Conservation (phyloP, 768 basidiomycete species). For the Leccinum uliginosum region DNA sequence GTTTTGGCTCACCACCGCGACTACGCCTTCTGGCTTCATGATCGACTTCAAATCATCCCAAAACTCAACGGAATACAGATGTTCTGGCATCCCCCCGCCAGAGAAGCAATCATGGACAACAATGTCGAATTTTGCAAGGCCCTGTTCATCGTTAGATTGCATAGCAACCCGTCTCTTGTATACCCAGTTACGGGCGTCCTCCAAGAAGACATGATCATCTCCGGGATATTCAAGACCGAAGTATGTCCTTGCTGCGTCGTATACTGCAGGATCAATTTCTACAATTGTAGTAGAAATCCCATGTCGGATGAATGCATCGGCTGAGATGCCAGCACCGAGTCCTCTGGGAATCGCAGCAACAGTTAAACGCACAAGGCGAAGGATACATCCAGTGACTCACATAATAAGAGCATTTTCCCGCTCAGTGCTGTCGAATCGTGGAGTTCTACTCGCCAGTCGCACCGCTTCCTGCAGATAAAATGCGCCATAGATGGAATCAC, state of each 20-base stretch:
- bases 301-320: constrained; percentile 68
- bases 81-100: constrained; percentile 84
- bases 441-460: constrained; percentile 58
- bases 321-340: constrained; percentile 80
- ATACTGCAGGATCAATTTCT: constrained; percentile 93
- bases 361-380: constrained; percentile 5
- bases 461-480: constrained; percentile 87
- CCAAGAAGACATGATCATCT: constrained; percentile 57
- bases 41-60: constrained; percentile 66
- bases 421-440: constrained; percentile 31
- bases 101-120: constrained; percentile 93
- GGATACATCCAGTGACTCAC: constrained; percentile 38
- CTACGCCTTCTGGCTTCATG: constrained; percentile 65
- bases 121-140: constrained; percentile 48
- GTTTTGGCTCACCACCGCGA: constrained; percentile 66
- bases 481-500: constrained; percentile 78
- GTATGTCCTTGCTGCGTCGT: constrained; percentile 70
- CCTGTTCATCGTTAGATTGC: constrained; percentile 19
- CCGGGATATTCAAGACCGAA: constrained; percentile 75
- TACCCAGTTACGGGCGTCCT: constrained; percentile 78
- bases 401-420: constrained; percentile 64
- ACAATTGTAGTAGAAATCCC: constrained; percentile 72
- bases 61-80: constrained; percentile 81
- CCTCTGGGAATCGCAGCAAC: constrained; percentile 49
- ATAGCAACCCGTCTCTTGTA: constrained; percentile 32